Evolutionary conservation across 345 rosid genomes (phyloP).

Genomic region (Populus pruinosa): DNA sequence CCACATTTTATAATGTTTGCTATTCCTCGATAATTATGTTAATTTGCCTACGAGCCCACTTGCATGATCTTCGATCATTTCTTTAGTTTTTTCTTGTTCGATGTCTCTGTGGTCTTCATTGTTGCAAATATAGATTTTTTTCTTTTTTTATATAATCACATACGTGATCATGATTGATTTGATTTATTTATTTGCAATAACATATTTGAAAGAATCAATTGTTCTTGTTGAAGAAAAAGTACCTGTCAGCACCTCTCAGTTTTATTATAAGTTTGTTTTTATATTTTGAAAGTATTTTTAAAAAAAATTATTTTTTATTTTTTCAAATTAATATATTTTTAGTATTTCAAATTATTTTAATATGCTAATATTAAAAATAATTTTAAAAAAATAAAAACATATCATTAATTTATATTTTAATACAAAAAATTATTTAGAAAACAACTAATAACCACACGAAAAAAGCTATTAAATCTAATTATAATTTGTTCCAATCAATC

Average conservation of each 20-base stretch:
- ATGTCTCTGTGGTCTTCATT: background rate
- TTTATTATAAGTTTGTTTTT: too few relatives aligned
- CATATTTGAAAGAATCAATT: background rate
- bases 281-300: too few relatives aligned
- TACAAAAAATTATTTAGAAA: too few relatives aligned
- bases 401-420: too few relatives aligned
- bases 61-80: background rate
- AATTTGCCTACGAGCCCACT: background rate
- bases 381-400: too few relatives aligned
- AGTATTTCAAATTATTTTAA: too few relatives aligned
- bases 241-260: background rate
- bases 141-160: too few relatives aligned
- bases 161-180: background rate
- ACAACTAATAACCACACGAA: too few relatives aligned
- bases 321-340: too few relatives aligned
- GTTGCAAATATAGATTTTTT: background rate
- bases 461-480: too few relatives aligned
- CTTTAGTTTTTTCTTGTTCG: background rate
- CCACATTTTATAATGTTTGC: background rate
- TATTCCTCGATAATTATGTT: background rate
- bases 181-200: background rate
- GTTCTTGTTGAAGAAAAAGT: background rate
- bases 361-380: too few relatives aligned
- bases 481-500: background rate
- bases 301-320: too few relatives aligned